Evolutionary conservation across 2,329 filamentous ascomycete species (phyloP), one percentile per base, ranked within the genome.

Genomic region (Clarireedia paspali): DNA sequence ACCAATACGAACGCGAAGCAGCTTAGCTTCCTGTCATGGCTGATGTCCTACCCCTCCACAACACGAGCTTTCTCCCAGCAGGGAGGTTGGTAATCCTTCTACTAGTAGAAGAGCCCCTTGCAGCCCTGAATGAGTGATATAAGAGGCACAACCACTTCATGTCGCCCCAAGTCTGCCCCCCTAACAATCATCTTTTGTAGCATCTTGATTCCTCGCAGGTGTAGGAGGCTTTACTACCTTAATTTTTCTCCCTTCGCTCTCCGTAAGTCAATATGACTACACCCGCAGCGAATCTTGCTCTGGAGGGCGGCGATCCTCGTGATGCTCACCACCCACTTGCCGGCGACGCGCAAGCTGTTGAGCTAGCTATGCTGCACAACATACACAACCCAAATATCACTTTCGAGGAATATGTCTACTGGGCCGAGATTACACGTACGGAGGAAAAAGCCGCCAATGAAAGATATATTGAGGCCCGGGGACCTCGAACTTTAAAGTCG

Each of bases 351-450:
- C 50, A 59, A 14, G 52, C 62, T 6, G 55, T 62, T 3, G 63
- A 66, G 44, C 56, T 51, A 20, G 30, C 49, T 9, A 38, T 53
- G 39, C 10, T 44, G 17, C 7, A 17, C n/a, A 6, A 23, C 30
- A 61, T 66, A 1, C 67, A 61, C 63, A 69, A 72, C 50, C 53
- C 63, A 7, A 61, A 38, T 50, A 57, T 71, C 39, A 57, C 60
- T 3, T 71, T 71, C 46, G 70, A 71, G 52, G 69, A 71, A 57
- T 71, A 71, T 55, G 40, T 66, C 50, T 68, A 70, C 57, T 70
- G 67, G 54, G 70, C 68, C 2, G 49, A 65, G 27, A 62, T 62
- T 42, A 70, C 68, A 6, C 63, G 70, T 20, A 60, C 60, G 24
- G 67, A 69, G 39, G 68, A 71, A 56, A 59, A 63, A 6, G 30